Base-by-base conservation (phyloP, 306 rosid species). In the Luffa aegyptiaca region DNA sequence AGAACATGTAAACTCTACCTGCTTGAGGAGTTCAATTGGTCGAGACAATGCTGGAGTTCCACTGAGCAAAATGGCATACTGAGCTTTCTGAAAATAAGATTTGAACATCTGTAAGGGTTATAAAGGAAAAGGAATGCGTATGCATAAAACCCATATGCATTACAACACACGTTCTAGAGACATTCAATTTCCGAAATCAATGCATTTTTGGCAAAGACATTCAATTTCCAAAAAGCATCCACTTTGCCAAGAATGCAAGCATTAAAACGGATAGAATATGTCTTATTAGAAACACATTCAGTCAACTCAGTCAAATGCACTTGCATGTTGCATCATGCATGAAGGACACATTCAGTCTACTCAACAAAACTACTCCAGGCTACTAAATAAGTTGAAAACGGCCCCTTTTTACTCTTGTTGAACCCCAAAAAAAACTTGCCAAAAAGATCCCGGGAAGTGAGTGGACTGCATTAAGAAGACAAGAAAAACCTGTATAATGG, bases 11-110 rank as follows among this genome's bases (percentile, higher is more conserved):
- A 36, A 62, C 61, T 53, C 62, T 80, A 94, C 98, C 97, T 94
- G 98, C 82, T 91, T 95, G 83, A 86, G 90, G 51, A 95, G 84
- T 85, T 95, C 98, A 79, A 95, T 95, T 20, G 98, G 98, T 58
- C 98, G 88, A 64, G 98, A 95, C 85, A 95, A 84, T 72, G 98
- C 98, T 57, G 98, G 98, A 84, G 98, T 95, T 88, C 98, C 98
- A 87, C 98, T 95, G 65, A 92, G 92, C 84, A 95, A 82, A 64
- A 95, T 84, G 76, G 96, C 96, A 84, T 89, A 92, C 77, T 86
- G 87, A 87, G 98, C 97, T 87, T 91, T 92, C 97, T 94, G 92
- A 79, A 78, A 86, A 74, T 45, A 72, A 72, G 21, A 72, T 48
- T 70, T 70, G 10, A 21, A 48, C 37, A 18, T 45, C 13, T 36